These are phyloP conservation scores for Ceratobasidium sp. DNA, from an alignment of 1,284 basidiomycete species.

Conservation along the genomic window DNA sequence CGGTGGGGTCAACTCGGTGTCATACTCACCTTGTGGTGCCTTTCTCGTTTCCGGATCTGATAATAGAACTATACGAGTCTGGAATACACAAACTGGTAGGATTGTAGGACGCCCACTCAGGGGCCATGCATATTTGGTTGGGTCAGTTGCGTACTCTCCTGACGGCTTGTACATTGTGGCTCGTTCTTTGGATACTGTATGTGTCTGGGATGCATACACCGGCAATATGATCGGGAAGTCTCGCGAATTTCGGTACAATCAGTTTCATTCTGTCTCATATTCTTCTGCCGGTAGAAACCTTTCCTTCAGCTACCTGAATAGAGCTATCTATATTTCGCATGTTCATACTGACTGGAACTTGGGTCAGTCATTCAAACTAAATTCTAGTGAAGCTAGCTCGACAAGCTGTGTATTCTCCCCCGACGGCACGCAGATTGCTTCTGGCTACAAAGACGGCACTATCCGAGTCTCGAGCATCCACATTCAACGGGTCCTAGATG, in stretches of 20 bases:
- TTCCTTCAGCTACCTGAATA: too few species aligned
- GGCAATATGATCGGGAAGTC: too few species aligned
- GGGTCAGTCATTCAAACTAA: too few species aligned
- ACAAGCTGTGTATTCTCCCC: too few species aligned
- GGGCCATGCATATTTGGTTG: background rate
- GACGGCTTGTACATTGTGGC: background rate
- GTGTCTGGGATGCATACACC: background rate
- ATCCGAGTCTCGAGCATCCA: background rate
- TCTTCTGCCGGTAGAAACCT: too few species aligned
- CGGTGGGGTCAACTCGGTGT: conserved; percentile 2
- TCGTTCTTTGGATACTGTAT: background rate
- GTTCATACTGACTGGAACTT: too few species aligned
- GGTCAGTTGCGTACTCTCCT: conserved; percentile 6
- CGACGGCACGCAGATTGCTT: background rate
- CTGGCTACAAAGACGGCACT: background rate
- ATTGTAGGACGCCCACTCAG: background rate
- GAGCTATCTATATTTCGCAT: too few species aligned
- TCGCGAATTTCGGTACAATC: too few species aligned
- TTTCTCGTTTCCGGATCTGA: conserved; percentile 33
- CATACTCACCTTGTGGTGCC: conserved; percentile 24
- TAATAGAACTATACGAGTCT: conserved; percentile 36
- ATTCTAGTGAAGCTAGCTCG: too few species aligned
- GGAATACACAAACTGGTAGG: conserved; percentile 26
- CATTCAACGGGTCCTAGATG: background rate
- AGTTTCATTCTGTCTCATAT: too few species aligned